Conservation (phyloP, 2,329 filamentous ascomycete species). For the Moelleriella libera region DNA sequence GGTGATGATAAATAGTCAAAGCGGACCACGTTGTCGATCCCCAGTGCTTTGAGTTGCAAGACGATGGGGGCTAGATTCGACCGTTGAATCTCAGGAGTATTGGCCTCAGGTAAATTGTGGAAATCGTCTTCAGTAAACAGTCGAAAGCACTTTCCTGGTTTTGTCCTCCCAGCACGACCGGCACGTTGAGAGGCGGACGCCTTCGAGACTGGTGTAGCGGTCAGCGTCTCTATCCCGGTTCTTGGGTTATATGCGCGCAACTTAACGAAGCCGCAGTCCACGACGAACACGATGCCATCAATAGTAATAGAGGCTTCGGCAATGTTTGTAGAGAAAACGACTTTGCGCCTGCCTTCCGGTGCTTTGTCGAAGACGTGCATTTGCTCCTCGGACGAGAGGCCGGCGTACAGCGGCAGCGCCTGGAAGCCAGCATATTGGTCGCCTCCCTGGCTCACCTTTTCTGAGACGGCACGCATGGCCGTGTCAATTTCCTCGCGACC, state of each 20-base stretch:
- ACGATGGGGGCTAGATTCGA: conserved; percentile 81
- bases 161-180: conserved; percentile 78
- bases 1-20: conserved; percentile 84
- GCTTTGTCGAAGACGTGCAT: conserved; percentile 87
- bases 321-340: conserved; percentile 90
- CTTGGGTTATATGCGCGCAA: conserved; percentile 70
- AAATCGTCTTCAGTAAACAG: conserved; percentile 74
- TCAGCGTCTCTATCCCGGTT: conserved; percentile 79
- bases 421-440: conserved; percentile 13
- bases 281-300: conserved; percentile 77
- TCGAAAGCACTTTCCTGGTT: conserved; percentile 84
- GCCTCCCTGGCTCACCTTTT: conserved; percentile 49
- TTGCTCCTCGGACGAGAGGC: conserved; percentile 78
- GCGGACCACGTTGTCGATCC: conserved; percentile 84
- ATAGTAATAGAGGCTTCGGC: conserved; percentile 94
- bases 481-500: conserved; percentile 87
- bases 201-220: conserved; percentile 69
- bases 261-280: conserved; percentile 88
- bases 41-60: conserved; percentile 84
- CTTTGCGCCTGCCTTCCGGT: conserved; percentile 71
- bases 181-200: conserved; percentile 86
- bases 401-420: conserved; percentile 70
- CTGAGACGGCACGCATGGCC: conserved; percentile 64
- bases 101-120: conserved; percentile 50
- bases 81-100: conserved; percentile 80